phyloP scores from a whole-genome alignment of 352 stramenopile genomes.

The Phytophthora syringae region DNA sequence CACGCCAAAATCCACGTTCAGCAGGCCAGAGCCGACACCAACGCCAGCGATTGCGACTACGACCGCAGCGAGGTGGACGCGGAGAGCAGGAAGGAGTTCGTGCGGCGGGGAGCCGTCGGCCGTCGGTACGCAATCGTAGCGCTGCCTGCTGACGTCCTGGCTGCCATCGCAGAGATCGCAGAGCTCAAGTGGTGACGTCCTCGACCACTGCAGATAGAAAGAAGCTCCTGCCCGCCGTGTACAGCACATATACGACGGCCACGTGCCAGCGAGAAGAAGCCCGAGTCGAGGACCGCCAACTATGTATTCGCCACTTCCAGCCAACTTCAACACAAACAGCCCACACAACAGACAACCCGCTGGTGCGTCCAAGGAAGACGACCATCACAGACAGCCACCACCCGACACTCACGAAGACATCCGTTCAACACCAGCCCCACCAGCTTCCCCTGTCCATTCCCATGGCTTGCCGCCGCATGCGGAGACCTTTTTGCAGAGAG shows the following conservation, averaged over 20 bases:
- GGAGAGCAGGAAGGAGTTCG: constrained; percentile 34
- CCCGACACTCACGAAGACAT: neutral
- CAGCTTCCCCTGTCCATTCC: constrained; percentile 13
- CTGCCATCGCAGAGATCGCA: constrained; percentile 28
- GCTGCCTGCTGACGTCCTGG: constrained; percentile 22
- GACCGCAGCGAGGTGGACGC: constrained; percentile 20
- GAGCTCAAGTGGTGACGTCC: constrained; percentile 29
- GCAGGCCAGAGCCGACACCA: neutral
- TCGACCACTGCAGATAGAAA: too few relatives aligned
- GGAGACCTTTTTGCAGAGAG: too few relatives aligned
- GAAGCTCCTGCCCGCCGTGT: too few relatives aligned
- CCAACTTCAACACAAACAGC: constrained; percentile 7
- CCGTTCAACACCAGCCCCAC: neutral
- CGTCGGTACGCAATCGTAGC: constrained; percentile 39
- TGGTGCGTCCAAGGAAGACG: constrained; percentile 8
- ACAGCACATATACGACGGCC: too few relatives aligned
- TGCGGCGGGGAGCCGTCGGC: constrained; percentile 42
- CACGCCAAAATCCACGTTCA: constrained; percentile 20
- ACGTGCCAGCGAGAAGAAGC: too few relatives aligned
- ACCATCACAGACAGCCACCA: constrained; percentile 3
- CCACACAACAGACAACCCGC: too few relatives aligned
- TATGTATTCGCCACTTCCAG: constrained; percentile 3
- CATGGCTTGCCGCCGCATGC: too few relatives aligned
- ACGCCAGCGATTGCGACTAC: too few relatives aligned
- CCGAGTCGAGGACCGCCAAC: neutral